Percentiles rank a stretch among this genome's conserved stretches.
These are phyloP conservation scores for Nectriaceae sp. DNA, from an alignment of 2,329 filamentous ascomycete species.

Conservation along the genomic window DNA sequence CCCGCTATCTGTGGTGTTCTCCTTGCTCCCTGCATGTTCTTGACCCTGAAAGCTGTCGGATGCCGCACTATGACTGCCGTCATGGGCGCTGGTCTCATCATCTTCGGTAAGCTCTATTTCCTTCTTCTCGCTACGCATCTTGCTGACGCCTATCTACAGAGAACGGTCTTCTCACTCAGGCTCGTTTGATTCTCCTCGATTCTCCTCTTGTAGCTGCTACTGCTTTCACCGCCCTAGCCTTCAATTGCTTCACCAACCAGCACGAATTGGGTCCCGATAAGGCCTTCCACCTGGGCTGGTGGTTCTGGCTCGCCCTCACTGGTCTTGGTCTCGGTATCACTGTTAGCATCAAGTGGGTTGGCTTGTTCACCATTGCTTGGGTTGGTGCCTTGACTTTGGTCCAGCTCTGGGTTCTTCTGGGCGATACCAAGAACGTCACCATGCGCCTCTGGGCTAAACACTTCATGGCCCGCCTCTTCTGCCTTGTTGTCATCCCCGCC, in stretches of 20 bases:
- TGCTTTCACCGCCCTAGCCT: constrained; percentile 85
- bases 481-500: constrained; percentile 83
- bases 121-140: not conserved
- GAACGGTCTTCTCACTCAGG: constrained; percentile 93
- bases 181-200: constrained; percentile 92
- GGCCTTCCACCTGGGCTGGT: constrained; percentile 90
- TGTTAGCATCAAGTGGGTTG: constrained; percentile 97
- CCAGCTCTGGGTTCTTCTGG: constrained; percentile 93
- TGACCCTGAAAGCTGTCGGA: constrained; percentile 88
- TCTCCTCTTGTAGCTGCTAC: constrained; percentile 93
- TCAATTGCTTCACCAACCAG: constrained; percentile 93
- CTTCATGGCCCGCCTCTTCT: constrained; percentile 87
- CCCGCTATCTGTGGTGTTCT: constrained; percentile 88
- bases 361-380: constrained; percentile 98
- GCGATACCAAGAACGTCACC: constrained; percentile 83
- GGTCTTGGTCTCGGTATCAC: constrained; percentile 88
- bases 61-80: constrained; percentile 84
- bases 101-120: constrained; percentile 71
- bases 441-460: constrained; percentile 90
- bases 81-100: constrained; percentile 81
- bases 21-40: constrained; percentile 88
- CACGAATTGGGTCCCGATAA: constrained; percentile 88
- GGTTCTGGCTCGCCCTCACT: constrained; percentile 93
- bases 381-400: constrained; percentile 87
- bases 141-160: constrained; percentile 52